Evolutionary conservation across 2,329 filamentous ascomycete genomes (phyloP), one percentile per base, ranked within the genome.

Genomic region (Grosmannia huntii): DNA sequence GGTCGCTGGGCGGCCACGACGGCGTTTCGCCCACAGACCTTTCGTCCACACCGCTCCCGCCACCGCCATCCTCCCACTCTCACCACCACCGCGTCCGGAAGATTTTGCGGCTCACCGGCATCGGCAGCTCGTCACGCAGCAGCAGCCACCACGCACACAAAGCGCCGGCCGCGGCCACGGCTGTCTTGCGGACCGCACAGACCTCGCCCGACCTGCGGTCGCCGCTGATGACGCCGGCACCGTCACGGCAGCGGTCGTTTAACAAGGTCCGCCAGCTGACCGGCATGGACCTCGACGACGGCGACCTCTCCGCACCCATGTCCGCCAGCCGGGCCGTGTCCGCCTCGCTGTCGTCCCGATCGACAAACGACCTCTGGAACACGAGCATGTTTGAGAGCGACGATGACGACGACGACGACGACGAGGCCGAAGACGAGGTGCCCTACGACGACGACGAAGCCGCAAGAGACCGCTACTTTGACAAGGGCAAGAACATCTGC

Each of bases 241-340:
- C 59, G 12, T 48, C 50, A 6, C 55, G 53, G n/a, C 58, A 58
- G 31, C 59, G 60, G 53, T 61, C 61, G 1, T 16, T 60, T 21
- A 55, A 53, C 57, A 62, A 62, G 56, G 60, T 62, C 31, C 53
- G 36, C 1, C 61, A 62, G 49, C 54, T 62, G 21, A 62, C 60
- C 1, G 61, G 61, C n/a, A n/a, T 60, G 33, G 60, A 61, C 51
- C 31, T 59, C 21, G 60, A 44, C 16, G 36, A 33, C 2, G 21
- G 28, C 16, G 49, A 21, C 19, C 12, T 48, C 4, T 33, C 25
- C n/a, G 12, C 41, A 27, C n/a, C n/a, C n/a, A n/a, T n/a, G n/a
- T n/a, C n/a, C n/a, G n/a, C n/a, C 23, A 10, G 19, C 12, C 14
- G 38, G 23, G 33, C 49, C 16, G 21, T 44, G 16, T 19, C 48